Base-by-base conservation (phyloP, 2,329 filamentous ascomycete genomes). In the Volutella citrinella region DNA sequence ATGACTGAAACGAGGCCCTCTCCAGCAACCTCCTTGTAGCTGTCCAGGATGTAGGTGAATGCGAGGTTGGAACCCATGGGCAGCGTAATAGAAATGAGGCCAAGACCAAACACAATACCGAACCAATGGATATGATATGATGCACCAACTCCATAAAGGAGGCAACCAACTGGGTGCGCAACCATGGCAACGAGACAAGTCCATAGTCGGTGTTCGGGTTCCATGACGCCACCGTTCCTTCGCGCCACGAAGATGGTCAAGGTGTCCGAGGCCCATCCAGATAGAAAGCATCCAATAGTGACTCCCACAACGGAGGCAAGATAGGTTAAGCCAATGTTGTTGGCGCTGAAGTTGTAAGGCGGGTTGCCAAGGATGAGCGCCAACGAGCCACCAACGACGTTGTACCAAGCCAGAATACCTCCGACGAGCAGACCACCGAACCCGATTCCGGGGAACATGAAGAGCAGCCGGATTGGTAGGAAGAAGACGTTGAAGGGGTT, bases 161-260 rank as follows among this genome's bases (percentile, higher is more conserved):
- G 35, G 22, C 47, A 53, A 1, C 50, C 49, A 4, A 41, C 34
- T 4, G 50, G 50, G 21, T 53, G 50, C 10, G 42, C 37, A 5
- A 52, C 17, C 3, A 52, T 25, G 3, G 50, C 38, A 23, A 52
- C 30, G 12, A 41, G 15, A 10, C 40, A 50, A 4, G 43, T 43
- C 46, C 47, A 54, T 3, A 54, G 42, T 2, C 51, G 48, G 8
- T 54, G 48, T 27, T 54, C 51, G 3, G 51, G 51, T 12, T 54
- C 51, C 40, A 49, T 51, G 5, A 54, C 40, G 1, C 51, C 51
- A 7, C 40, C 38, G 13, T 49, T 53, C 13, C 42, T 29, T 4
- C 49, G 46, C 0, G 51, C 41, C 15, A 54, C 40, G 11, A 29
- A 34, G 9, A 53, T 13, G 8, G 42, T 35, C 7, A 54, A 24